Base-by-base conservation (phyloP, 75 land plant genomes). In the Larix kaempferi region DNA sequence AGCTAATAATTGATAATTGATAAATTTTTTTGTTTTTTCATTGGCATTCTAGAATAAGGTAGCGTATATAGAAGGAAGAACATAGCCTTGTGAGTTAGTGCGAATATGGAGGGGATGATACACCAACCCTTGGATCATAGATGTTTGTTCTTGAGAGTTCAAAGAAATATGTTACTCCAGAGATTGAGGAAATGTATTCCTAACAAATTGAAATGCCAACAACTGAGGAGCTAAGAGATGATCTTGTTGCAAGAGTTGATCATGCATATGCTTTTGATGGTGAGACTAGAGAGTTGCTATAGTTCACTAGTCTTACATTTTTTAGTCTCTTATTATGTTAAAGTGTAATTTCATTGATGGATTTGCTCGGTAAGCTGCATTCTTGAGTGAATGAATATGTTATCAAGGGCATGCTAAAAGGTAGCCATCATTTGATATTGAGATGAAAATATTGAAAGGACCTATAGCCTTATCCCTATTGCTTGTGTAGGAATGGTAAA, bases 251-350 rank as follows among this genome's bases (percentile, higher is more conserved):
- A 54, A 85, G 87, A 37, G 91, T 97, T 2, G 75, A 84, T 35
- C 84, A 91, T 37, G 80, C 92, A 10, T 97, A 97, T 80, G 78
- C 87, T 37, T 96, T 96, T 80, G 83, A 90, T 86, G 99, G 99
- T 93, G 39, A 82, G 84, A 57, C 25, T 82, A 58, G 61, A 33
- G 37, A n/a, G 49, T 69, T 69, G 33, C 49, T 69, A 5, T 39
- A 69, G 37, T 33, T 69, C 23, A 69, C 72, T 1, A 69, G 41
- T 69, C 41, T 65, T 33, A 65, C 17, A 37, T 41, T 8, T 69
- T 44, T 22, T 12, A 39, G 37, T 35, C 52, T 39, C 2, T 21
- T 37, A 19, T 19, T 67, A 17, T 21, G 22, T 67, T 67, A 5
- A 67, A 35, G 37, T 67, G 71, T 6, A 67, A 67, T 26, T 19